Evolutionary conservation across 345 rosid genomes (phyloP), one percentile per base, ranked within the genome.

Genomic region (Erucastrum elatum): DNA sequence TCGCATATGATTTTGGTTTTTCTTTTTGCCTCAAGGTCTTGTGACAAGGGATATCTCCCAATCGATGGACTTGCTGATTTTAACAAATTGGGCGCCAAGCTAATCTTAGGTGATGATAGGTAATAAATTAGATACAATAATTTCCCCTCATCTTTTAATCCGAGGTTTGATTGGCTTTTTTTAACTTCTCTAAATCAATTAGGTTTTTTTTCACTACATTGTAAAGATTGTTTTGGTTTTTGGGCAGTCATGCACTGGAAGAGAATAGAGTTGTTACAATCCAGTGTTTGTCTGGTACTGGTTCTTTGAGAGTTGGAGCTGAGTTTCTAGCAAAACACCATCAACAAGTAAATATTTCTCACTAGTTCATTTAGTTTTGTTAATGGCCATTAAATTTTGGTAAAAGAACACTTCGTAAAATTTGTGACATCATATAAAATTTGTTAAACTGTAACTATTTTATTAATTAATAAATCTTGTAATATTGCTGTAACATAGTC

Each of bases 211-310:
- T 16, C 34, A 64, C 31, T 64, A 4, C 21, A 21, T 8, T 31
- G 12, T 4, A 29, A 6, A 61, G 1, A 13, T 41, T 60, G 0
- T 49, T 51, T 63, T 69, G 6, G 37, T 77, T 46, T 71, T 39
- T 68, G 75, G 70, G 68, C 77, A 94, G 98, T 86, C 90, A 82
- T 66, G 92, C 94, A 4, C 72, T 90, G 58, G 75, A 63, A 64
- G 92, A 87, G 82, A 87, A 85, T 62, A 87, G 97, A 83, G 88
- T 90, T 75, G 80, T 90, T 26, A 90, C 96, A 26, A 88, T 89
- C 68, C 97, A 92, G 65, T 86, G 94, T 82, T 86, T 94, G 84
- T 94, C 98, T 71, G 96, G 98, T 46, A 94, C 98, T 71, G 98
- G 98, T 77, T 90, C 97, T 15, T 64, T 90, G 72, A 89, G 98